phyloP scores from a whole-genome alignment of 768 basidiomycete species.

The Leccinellum rugosiceps region DNA sequence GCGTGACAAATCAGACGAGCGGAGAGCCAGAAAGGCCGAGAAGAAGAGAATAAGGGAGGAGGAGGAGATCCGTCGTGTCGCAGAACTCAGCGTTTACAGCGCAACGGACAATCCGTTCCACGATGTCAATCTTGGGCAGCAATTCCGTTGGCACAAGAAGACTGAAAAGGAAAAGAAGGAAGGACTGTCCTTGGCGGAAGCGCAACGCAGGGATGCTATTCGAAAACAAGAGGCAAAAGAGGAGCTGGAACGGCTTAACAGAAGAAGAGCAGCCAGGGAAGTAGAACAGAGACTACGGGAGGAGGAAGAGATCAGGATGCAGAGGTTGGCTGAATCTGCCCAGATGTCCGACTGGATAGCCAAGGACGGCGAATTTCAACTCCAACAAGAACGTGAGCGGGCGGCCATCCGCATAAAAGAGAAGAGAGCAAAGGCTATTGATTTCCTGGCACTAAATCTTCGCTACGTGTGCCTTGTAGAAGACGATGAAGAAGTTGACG shows the following conservation, averaged over 20 bases:
- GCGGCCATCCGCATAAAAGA: slow-evolving; percentile 95
- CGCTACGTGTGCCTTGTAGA: slow-evolving; percentile 81
- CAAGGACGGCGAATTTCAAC: slow-evolving; percentile 95
- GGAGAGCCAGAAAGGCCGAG: slow-evolving; percentile 81
- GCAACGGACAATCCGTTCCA: slow-evolving; percentile 98
- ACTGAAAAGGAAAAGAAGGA: slow-evolving; percentile 91
- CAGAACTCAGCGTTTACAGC: slow-evolving; percentile 94
- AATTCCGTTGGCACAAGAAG: slow-evolving; percentile 99
- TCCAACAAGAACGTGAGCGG: slow-evolving; percentile 87
- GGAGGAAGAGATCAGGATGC: slow-evolving; percentile 89
- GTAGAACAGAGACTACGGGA: slow-evolving; percentile 84
- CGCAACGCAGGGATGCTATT: slow-evolving; percentile 73
- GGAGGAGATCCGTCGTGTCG: slow-evolving; percentile 88
- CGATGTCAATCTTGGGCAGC: slow-evolving; percentile 92
- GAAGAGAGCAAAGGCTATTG: slow-evolving; percentile 97
- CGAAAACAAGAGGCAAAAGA: slow-evolving; percentile 90
- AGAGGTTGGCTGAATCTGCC: slow-evolving; percentile 86
- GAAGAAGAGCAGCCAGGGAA: slow-evolving; percentile 87
- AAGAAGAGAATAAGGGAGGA: slow-evolving; percentile 81
- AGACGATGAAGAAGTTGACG: slow-evolving; percentile 77
- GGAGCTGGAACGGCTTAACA: slow-evolving; percentile 89
- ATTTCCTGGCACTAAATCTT: slow-evolving; percentile 94
- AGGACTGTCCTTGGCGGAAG: slow-evolving; percentile 76
- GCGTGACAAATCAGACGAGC: slow-evolving; percentile 83
- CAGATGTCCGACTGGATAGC: slow-evolving; percentile 99